Evolutionary conservation across 1,284 basidiomycete species (phyloP).

Genomic region (Ganoderma multipileum): DNA sequence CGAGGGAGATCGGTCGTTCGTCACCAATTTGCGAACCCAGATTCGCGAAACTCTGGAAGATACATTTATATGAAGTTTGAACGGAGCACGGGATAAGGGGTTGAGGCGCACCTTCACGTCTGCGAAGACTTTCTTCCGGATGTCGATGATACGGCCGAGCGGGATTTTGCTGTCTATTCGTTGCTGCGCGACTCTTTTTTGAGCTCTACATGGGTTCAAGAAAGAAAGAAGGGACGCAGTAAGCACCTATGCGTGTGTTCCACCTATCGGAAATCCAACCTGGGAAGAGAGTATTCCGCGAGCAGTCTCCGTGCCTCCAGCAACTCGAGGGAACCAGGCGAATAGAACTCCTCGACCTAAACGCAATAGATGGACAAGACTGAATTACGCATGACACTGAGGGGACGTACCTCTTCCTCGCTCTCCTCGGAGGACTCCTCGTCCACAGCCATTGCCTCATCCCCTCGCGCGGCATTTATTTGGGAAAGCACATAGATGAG

Average conservation of each 20-base stretch:
- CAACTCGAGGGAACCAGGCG: constrained; percentile 88
- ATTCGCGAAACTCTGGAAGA: constrained; percentile 80
- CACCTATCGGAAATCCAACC: constrained; percentile 76
- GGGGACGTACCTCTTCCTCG: constrained; percentile 74
- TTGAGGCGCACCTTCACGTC: constrained; percentile 80
- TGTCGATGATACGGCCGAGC: constrained; percentile 90
- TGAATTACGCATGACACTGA: background rate
- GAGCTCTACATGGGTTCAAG: constrained; percentile 75
- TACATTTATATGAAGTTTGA: background rate
- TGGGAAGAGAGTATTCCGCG: constrained; percentile 91
- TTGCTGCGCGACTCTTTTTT: constrained; percentile 90
- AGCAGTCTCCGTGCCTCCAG: constrained; percentile 84
- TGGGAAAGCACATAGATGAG: constrained; percentile 91
- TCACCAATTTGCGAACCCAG: constrained; percentile 98
- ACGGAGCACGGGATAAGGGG: background rate
- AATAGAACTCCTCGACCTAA: constrained; percentile 95
- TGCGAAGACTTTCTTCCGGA: constrained; percentile 87
- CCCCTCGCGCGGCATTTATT: constrained; percentile 83
- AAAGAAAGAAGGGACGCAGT: constrained; percentile 53
- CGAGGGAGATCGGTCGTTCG: constrained; percentile 92
- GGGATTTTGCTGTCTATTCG: constrained; percentile 87
- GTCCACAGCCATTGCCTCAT: constrained; percentile 74
- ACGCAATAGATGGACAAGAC: constrained; percentile 4
- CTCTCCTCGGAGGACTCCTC: constrained; percentile 70
- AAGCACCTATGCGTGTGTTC: constrained; percentile 71